Evolutionary conservation across 2,329 filamentous ascomycete species (phyloP).

Genomic region (Metarhizium robertsii): DNA sequence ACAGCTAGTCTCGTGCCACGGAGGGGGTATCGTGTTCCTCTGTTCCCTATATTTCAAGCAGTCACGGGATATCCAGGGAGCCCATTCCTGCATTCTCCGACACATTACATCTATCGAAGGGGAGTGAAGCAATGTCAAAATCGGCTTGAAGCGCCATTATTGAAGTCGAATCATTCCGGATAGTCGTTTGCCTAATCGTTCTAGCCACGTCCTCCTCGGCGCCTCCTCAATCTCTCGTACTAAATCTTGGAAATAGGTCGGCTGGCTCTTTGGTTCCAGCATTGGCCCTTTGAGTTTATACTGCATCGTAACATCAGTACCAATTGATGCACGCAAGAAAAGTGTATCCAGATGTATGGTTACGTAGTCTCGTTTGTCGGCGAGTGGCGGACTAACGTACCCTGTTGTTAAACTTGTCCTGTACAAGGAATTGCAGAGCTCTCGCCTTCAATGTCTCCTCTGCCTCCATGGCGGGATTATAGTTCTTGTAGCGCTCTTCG

Average conservation of each 20-base stretch:
- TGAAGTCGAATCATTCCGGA: constrained; percentile 51
- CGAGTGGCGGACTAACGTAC: constrained; percentile 25
- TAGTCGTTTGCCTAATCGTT: constrained; percentile 42
- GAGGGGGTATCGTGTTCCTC: constrained; percentile 6
- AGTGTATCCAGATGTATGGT: neutral
- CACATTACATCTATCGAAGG: neutral
- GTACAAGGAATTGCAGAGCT: constrained; percentile 48
- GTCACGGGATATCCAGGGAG: neutral
- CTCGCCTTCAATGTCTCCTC: constrained; percentile 48
- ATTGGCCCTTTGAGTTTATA: constrained; percentile 37
- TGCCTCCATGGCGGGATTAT: constrained; percentile 29
- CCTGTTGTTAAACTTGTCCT: constrained; percentile 48
- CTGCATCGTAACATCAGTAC: constrained; percentile 12
- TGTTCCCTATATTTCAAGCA: neutral
- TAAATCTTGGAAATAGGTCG: constrained; percentile 53
- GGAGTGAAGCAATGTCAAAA: neutral
- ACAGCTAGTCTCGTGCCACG: neutral
- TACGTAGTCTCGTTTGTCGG: neutral
- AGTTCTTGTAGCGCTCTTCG: constrained; percentile 23
- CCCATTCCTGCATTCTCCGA: neutral
- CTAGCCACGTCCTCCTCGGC: constrained; percentile 45
- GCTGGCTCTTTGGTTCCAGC: constrained; percentile 51
- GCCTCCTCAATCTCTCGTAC: constrained; percentile 54
- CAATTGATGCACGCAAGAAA: neutral
- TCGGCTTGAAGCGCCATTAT: constrained; percentile 19